A percentile compares a stretch with the other conserved stretches of the same genome.
Conservation (phyloP, 2,329 filamentous ascomycete species). For the Alternaria sp. region DNA sequence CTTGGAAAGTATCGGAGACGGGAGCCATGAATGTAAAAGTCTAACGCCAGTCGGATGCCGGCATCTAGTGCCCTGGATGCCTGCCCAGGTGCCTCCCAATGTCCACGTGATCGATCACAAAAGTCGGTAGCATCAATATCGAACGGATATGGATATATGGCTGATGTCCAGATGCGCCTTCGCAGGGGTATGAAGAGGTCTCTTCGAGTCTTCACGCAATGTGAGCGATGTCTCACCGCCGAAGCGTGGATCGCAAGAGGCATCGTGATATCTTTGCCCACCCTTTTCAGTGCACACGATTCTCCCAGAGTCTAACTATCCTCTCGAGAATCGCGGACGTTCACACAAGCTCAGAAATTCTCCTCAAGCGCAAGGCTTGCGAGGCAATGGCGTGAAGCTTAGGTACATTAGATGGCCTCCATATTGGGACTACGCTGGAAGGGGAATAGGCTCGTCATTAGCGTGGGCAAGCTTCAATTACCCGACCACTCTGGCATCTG, state of each 20-base stretch:
- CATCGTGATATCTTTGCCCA: not conserved
- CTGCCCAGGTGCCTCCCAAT: no score
- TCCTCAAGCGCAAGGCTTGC: slow-evolving; percentile 19
- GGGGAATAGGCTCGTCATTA: slow-evolving; percentile 4
- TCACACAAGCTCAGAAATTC: slow-evolving; percentile 21
- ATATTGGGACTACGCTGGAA: slow-evolving; percentile 5
- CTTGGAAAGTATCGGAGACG: not conserved
- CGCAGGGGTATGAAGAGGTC: not conserved
- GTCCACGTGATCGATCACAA: not conserved
- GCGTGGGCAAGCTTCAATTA: slow-evolving; percentile 16
- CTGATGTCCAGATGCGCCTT: not conserved
- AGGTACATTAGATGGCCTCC: slow-evolving; percentile 10
- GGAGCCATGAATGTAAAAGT: not conserved
- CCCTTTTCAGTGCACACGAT: no score
- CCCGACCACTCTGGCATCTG: slow-evolving; percentile 17
- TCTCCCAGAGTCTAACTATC: not conserved
- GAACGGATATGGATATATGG: not conserved
- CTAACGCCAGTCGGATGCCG: not conserved
- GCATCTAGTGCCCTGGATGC: not conserved
- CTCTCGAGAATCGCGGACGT: not conserved
- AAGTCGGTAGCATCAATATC: slow-evolving; percentile 11
- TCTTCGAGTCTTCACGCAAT: not conserved
- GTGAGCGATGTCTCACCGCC: not conserved
- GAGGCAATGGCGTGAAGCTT: slow-evolving; percentile 14
- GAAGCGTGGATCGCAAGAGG: not conserved